These are phyloP conservation scores for Collybiopsis confluens DNA, from an alignment of 768 basidiomycete genomes.

Conservation along the genomic window DNA sequence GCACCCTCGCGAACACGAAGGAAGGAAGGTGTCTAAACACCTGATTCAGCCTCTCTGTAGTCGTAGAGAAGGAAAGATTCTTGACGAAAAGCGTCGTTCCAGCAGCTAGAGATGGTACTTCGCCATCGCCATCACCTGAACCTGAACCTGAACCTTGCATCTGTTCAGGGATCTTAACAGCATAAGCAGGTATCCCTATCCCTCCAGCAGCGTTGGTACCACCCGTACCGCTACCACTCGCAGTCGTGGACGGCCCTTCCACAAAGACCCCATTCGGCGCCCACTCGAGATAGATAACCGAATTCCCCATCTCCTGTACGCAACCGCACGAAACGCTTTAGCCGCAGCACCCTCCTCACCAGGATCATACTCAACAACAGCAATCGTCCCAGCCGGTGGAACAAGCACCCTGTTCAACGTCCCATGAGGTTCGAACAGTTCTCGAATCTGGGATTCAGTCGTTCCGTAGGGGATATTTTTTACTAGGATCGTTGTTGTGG, in stretches of 20 bases:
- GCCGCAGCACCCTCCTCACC: conserved; percentile 71
- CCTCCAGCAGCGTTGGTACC: conserved; percentile 11
- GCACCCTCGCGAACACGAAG: conserved; percentile 84
- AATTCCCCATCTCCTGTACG: conserved; percentile 88
- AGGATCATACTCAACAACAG: conserved; percentile 78
- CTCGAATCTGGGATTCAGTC: conserved; percentile 65
- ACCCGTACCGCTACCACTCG: neutral
- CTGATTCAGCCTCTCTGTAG: conserved; percentile 62
- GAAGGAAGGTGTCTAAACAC: conserved; percentile 73
- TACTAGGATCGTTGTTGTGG: conserved; percentile 82
- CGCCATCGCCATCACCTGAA: conserved; percentile 30
- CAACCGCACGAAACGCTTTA: conserved; percentile 75
- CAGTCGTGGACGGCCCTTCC: conserved; percentile 23
- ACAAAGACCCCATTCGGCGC: conserved; percentile 83
- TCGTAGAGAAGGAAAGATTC: conserved; percentile 93
- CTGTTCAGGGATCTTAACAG: conserved; percentile 43
- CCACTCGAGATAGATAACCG: conserved; percentile 89
- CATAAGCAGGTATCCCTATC: conserved; percentile 18
- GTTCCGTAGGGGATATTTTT: conserved; percentile 98
- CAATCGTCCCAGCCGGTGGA: conserved; percentile 91
- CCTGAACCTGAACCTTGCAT: conserved; percentile 20
- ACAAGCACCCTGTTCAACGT: conserved; percentile 67
- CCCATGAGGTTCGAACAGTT: conserved; percentile 77
- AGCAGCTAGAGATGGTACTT: conserved; percentile 40
- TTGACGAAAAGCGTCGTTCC: conserved; percentile 92